Evolutionary conservation across 345 rosid genomes (phyloP), one percentile per base, ranked within the genome.

Genomic region (Physaria fendleri): DNA sequence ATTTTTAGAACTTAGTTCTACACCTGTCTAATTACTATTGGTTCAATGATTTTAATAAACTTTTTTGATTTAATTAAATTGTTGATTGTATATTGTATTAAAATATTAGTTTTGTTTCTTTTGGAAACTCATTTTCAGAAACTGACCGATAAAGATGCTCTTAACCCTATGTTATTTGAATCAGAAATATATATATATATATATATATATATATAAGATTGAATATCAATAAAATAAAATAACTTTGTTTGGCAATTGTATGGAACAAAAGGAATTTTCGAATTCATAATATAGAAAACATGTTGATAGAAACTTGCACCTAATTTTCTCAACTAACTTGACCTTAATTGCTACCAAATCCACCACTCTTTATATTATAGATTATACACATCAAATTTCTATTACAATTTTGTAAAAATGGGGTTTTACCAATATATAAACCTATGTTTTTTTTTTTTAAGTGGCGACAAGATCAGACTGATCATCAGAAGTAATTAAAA

Each of bases 401-500:
- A 25, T 24, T 25, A 56, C n/a, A n/a, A 42, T 62, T 62, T 28
- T 23, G 6, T 53, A 7, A 40, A 12, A n/a, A n/a, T n/a, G n/a
- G n/a, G n/a, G n/a, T n/a, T n/a, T n/a, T n/a, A n/a, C n/a, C n/a
- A n/a, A n/a, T n/a, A n/a, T n/a, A n/a, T n/a, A n/a, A n/a, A n/a
- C n/a, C n/a, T n/a, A n/a, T n/a, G n/a, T n/a, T n/a, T 38, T 13
- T 2, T 11, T 13, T 16, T 2, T 39, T 21, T 4, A 6, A 10
- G 24, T 29, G 71, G 65, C 58, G 71, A 66, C 64, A 56, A 65
- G 32, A 65, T 64, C 42, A 43, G 28, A 64, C 16, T 42, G 42
- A 53, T 24, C 49, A 46, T 43, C 34, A 54, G 33, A 35, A 11
- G 39, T 50, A 67, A 32, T 60, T 40, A 39, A 35, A 11, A 48